Base-by-base conservation (phyloP, 306 rosid species). In the Fragaria nilgerrensis region DNA sequence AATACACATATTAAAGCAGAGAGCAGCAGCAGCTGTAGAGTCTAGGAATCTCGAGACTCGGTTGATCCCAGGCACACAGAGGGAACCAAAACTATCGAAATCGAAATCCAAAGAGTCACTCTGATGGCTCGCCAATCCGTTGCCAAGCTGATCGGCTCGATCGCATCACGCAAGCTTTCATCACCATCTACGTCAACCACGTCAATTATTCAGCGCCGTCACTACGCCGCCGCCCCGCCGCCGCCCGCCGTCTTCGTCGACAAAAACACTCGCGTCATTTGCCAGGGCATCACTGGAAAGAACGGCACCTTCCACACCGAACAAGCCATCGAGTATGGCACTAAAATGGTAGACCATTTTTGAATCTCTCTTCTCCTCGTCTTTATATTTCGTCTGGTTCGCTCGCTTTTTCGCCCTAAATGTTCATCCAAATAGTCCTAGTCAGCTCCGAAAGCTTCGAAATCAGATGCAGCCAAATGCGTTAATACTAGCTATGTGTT, bases 281-380 rank as follows among this genome's bases (percentile, higher is more conserved):
- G 99, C 77, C 99, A 95, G 70, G 99, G 99, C 20, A 95, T 95
- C 76, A 95, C 99, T 1, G 99, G 99, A 4, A 96, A 92, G 59
- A 96, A 88, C 62, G 99, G 99, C 56, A 91, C 98, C 44, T 96
- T 96, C 77, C 99, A 96, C 85, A 92, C 97, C 1, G 97, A 96
- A 77, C 99, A 96, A 73, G 99, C 99, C 79, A 92, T 96, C 76
- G 97, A 96, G 81, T 96, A 96, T 59, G 99, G 99, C 83, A 96
- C 99, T 75, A 96, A 96, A 80, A 96, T 96, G 99, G 99, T 91
- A 62, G 16, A 15, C 36, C 37, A 53, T 6, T 53, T 6, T 29
- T 8, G 0, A 50, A 37, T 20, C 34, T 63, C 27, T 34, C 27
- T 58, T 29, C 49, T 10, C 29, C 36, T 69, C 5, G 32, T 14